phyloP scores from a whole-genome alignment of 768 basidiomycete genomes.

The Xerocomus brunneocitrinus region DNA sequence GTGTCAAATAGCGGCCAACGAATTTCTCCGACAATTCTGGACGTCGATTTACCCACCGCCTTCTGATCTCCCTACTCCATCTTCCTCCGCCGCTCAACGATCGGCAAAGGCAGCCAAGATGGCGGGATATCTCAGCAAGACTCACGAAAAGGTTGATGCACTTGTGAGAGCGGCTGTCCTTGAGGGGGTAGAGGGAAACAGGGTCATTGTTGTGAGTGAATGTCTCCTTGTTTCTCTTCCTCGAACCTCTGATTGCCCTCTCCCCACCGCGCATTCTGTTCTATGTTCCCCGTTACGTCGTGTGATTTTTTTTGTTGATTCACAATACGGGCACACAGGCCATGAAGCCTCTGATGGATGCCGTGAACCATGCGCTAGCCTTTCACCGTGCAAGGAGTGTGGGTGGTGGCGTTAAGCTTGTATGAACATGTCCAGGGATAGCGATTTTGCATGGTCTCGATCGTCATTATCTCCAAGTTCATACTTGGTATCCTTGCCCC shows the following conservation, averaged over 20 bases:
- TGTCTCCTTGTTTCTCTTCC: slow-evolving; percentile 13
- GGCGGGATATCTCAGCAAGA: slow-evolving; percentile 75
- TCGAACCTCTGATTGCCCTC: neutral
- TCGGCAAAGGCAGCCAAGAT: slow-evolving; percentile 81
- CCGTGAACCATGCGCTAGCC: slow-evolving; percentile 67
- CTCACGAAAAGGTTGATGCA: slow-evolving; percentile 75
- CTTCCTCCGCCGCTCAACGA: slow-evolving; percentile 61
- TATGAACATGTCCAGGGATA: slow-evolving; percentile 3
- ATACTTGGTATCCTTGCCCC: too few species aligned
- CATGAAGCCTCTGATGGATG: slow-evolving; percentile 69
- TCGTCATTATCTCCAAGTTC: neutral
- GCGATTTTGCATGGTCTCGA: neutral
- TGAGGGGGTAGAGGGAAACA: slow-evolving; percentile 56
- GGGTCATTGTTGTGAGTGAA: slow-evolving; percentile 59
- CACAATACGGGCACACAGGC: slow-evolving; percentile 42
- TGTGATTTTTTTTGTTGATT: neutral
- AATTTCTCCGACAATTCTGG: slow-evolving; percentile 97
- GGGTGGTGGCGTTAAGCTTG: slow-evolving; percentile 10
- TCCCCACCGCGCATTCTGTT: neutral
- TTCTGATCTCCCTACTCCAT: slow-evolving; percentile 49
- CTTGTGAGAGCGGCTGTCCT: slow-evolving; percentile 60
- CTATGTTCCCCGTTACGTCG: neutral
- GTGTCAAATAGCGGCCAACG: slow-evolving; percentile 90
- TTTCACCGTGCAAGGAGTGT: slow-evolving; percentile 45
- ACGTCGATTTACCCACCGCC: slow-evolving; percentile 75